phyloP scores from a whole-genome alignment of 495 filamentous ascomycete genomes.

The Hypoxylon subgilvum region DNA sequence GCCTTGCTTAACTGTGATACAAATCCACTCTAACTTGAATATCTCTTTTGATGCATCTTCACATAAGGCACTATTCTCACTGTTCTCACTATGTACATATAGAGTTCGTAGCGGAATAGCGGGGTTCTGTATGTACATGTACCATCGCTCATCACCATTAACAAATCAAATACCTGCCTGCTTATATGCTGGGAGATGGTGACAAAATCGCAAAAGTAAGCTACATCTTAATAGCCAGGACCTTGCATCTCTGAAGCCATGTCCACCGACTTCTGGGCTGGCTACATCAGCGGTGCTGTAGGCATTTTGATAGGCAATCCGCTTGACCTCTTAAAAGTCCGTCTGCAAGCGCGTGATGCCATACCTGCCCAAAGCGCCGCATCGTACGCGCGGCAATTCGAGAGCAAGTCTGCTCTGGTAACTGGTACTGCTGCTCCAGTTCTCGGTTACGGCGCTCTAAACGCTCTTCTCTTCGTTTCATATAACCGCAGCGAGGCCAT shows the following conservation, averaged over 20 bases:
- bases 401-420: slow-evolving; percentile 41
- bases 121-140: too few relatives aligned
- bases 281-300: slow-evolving; percentile 81
- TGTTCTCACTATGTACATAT: too few relatives aligned
- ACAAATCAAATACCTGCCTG: too few relatives aligned
- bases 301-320: slow-evolving; percentile 89
- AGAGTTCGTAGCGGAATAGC: too few relatives aligned
- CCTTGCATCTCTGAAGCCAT: slow-evolving; percentile 59
- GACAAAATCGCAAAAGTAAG: too few relatives aligned
- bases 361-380: slow-evolving; percentile 22
- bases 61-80: too few relatives aligned
- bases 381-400: slow-evolving; percentile 44
- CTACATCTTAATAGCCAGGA: too few relatives aligned
- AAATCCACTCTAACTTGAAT: not conserved
- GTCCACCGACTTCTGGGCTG: slow-evolving; percentile 85
- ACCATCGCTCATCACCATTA: too few relatives aligned
- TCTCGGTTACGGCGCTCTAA: slow-evolving; percentile 85
- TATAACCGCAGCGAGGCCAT: slow-evolving; percentile 77
- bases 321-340: slow-evolving; percentile 84
- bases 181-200: too few relatives aligned
- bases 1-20: not conserved
- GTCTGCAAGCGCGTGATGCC: slow-evolving; percentile 65
- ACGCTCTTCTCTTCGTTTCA: slow-evolving; percentile 81
- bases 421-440: slow-evolving; percentile 79
- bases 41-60: too few relatives aligned